Evolutionary conservation across 2,329 filamentous ascomycete species (phyloP).

Genomic region (Claviceps sorghi): DNA sequence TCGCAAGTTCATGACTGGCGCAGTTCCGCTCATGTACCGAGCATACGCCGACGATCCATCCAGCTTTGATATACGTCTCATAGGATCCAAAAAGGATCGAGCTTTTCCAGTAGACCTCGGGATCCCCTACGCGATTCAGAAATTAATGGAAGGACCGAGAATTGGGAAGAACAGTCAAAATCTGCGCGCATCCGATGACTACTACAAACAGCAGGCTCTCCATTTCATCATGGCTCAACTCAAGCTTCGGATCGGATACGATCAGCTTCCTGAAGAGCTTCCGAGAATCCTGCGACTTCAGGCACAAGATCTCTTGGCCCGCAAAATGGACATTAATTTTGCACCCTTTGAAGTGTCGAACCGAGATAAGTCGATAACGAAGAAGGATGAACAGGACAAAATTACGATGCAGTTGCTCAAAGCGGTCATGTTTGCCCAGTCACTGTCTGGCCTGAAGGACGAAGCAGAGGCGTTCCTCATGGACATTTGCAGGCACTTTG

Average conservation of each 20-base stretch:
- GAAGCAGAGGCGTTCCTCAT: conserved; percentile 62
- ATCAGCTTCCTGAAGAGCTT: conserved; percentile 80
- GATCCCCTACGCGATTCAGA: conserved; percentile 76
- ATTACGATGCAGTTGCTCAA: conserved; percentile 78
- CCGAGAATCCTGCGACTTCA: conserved; percentile 73
- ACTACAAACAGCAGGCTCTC: conserved; percentile 89
- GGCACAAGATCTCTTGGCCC: conserved; percentile 66
- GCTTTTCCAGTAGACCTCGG: conserved; percentile 79
- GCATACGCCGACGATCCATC: conserved; percentile 75
- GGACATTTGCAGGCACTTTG: conserved; percentile 78
- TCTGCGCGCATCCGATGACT: conserved; percentile 52
- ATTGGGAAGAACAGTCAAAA: conserved; percentile 31
- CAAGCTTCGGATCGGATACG: conserved; percentile 78
- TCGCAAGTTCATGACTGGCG: conserved; percentile 84
- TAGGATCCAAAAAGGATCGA: conserved; percentile 77
- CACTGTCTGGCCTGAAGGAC: conserved; percentile 63
- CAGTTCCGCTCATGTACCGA: conserved; percentile 70
- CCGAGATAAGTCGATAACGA: conserved; percentile 66
- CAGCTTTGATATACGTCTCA: conserved; percentile 76
- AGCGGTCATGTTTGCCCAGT: conserved; percentile 72
- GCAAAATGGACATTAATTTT: conserved; percentile 56
- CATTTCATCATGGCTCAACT: conserved; percentile 76
- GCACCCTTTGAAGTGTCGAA: conserved; percentile 62
- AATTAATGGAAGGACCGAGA: conserved; percentile 70
- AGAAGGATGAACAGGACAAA: conserved; percentile 72